Evolutionary conservation across 2,329 filamentous ascomycete species (phyloP), one percentile per base, ranked within the genome.

Genomic region (Ceratocystis variospora): DNA sequence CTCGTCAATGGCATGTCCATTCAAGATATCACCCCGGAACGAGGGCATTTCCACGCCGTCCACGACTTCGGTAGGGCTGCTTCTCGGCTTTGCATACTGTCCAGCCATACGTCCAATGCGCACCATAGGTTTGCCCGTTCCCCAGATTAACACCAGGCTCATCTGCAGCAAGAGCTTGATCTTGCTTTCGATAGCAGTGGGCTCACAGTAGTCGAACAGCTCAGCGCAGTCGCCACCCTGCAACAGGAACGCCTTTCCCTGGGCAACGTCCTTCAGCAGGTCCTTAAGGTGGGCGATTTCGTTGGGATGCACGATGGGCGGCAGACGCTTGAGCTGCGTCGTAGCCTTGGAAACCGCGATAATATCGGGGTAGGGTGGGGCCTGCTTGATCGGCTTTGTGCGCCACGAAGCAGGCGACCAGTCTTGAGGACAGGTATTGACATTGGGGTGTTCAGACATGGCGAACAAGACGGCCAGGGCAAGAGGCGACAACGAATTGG

Each of bases 201-300:
- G 87, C 71, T 89, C 87, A 76, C 94, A 99, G 79, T 99, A 99
- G 76, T 94, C 90, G 73, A 99, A 99, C 8, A 97, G 83, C 78
- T 99, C 94, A 17, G 94, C 94, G 73, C 94, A 99, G 77, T 99
- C 94, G 69, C 93, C 94, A 68, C 94, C 94, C 78, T 99, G 94
- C 3, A 99, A 84, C 8, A 99, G 81, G 75, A 99, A 97, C 12
- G 93, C 90, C 70, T 93, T 91, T 44, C 94, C 94, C 45, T 88
- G 79, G 4, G 94, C 94, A 5, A 96, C 94, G 77, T 96, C 90
- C 68, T 85, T 84, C 25, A 99, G 81, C 71, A 84, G 87, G 64
- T 84, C 80, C 73, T 91, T 91, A 64, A 99, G 82, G 69, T 84
- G 87, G 71, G 84, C 80, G 72, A 99, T 96, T 76, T 94, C 90